Evolutionary conservation across 345 rosid species (phyloP).

Genomic region (Gossypium sturtianum): DNA sequence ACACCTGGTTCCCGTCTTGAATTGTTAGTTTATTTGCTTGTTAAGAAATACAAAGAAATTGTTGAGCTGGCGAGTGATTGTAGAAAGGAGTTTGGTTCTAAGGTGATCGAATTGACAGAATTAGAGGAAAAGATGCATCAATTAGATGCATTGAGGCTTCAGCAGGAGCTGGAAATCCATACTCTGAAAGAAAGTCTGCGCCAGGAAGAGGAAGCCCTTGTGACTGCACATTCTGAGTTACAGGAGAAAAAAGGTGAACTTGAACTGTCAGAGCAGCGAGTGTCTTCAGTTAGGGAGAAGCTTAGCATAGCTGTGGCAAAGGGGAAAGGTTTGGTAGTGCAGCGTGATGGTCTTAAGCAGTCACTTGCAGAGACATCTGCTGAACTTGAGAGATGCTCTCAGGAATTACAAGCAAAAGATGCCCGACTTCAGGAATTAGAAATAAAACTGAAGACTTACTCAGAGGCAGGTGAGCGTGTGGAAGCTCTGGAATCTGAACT

Average conservation of each 20-base stretch:
- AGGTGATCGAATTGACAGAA: constrained; percentile 43
- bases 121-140: constrained; percentile 42
- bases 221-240: constrained; percentile 38
- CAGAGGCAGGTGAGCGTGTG: constrained; percentile 88
- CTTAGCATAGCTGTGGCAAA: constrained; percentile 93
- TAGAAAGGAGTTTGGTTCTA: constrained; percentile 39
- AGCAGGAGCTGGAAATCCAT: constrained; percentile 52
- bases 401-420: constrained; percentile 73
- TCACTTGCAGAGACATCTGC: constrained; percentile 60
- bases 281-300: constrained; percentile 82
- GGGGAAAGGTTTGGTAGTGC: constrained; percentile 86
- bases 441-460: constrained; percentile 58
- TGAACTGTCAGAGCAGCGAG: constrained; percentile 80
- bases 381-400: constrained; percentile 68
- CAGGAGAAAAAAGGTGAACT: constrained; percentile 59
- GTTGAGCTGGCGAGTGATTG: constrained; percentile 30
- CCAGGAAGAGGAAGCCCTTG: constrained; percentile 53
- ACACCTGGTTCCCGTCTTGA: constrained; percentile 42
- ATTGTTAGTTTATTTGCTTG: constrained; percentile 61
- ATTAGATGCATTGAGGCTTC: constrained; percentile 39
- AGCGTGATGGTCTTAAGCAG: constrained; percentile 78
- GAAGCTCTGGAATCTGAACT: constrained; percentile 98
- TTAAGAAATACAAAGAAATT: constrained; percentile 51
- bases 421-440: constrained; percentile 62
- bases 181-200: constrained; percentile 45